Evolutionary conservation across 495 filamentous ascomycete species (phyloP), one percentile per base, ranked within the genome.

Genomic region (Penicillium desertorum): DNA sequence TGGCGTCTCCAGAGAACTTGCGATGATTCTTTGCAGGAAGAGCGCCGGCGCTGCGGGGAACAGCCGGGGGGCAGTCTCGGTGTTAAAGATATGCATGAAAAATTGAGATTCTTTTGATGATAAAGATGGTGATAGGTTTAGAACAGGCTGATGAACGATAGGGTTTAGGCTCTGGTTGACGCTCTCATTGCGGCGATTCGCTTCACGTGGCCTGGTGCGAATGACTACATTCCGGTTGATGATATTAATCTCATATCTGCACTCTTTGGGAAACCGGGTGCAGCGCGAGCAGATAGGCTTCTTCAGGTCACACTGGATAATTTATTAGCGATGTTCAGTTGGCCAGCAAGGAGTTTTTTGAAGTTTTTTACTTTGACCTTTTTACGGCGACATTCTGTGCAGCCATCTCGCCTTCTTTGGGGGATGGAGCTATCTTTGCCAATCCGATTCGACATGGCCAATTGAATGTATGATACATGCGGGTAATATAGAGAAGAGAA

Each of bases 381-480:
- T 29, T 72, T 73, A 25, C 71, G 58, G 3, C 67, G 60, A 50
- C 71, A 73, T 41, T 73, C 69, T 8, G 63, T 64, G 45, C 71
- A 73, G 47, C 71, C 71, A 56, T 73, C 69, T 27, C 67, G 60
- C 32, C 69, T 64, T 45, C 71, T 61, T 23, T 54, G 53, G 39
- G 32, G 48, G 14, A 25, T 16, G 1, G n/a, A 25, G 19, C 2
- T 19, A 23, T 23, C 3, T 23, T 30, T 45, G 12, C 41, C 29
- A 19, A 20, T 1, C 3, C 25, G 41, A 45, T 29, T 39, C 10
- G 16, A 39, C 51, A 54, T 54, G 9, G 20, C 32, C 29, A 41
- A 51, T 20, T 16, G 29, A 27, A 9, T 45, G n/a, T 7, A 17
- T 37, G 7, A 2, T n/a, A n/a, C 17, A 25, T 45, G 17, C 27